These are phyloP conservation scores for Rhizopogon rudus DNA, from an alignment of 768 basidiomycete species.

Conservation along the genomic window DNA sequence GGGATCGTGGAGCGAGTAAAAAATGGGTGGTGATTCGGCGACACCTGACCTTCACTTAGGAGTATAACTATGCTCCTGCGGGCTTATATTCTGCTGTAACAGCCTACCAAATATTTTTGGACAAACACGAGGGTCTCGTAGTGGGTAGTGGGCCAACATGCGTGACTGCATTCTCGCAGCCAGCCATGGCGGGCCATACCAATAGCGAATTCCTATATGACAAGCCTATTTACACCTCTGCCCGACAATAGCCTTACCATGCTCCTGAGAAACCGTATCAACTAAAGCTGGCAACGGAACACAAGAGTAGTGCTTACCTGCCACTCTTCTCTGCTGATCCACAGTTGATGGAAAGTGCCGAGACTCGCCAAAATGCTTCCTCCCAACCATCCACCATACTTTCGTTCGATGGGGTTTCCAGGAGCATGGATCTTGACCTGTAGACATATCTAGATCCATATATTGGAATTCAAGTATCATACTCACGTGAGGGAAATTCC, in stretches of 20 bases:
- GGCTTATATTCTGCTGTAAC: background rate
- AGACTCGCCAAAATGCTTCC: constrained; percentile 92
- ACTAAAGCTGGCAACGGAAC: background rate
- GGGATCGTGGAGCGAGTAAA: background rate
- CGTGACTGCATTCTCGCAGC: background rate
- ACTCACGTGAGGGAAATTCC: constrained; percentile 77
- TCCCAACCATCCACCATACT: constrained; percentile 93
- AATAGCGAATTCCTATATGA: background rate
- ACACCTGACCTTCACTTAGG: background rate
- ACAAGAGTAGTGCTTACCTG: constrained; percentile 45
- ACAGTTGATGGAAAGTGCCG: constrained; percentile 96
- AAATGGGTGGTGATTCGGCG: background rate
- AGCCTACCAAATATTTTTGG: background rate
- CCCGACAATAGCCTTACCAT: constrained; percentile 76
- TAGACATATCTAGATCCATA: constrained; percentile 9
- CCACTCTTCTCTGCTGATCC: constrained; percentile 94
- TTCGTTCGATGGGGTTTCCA: constrained; percentile 84
- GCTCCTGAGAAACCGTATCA: constrained; percentile 46
- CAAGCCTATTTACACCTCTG: constrained; percentile 77
- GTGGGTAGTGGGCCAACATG: background rate
- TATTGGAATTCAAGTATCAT: background rate
- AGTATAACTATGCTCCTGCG: background rate
- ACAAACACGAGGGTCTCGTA: background rate
- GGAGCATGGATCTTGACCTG: constrained; percentile 92
- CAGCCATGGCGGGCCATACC: background rate